A percentile compares a stretch with the other conserved stretches of the same genome.
Conservation (phyloP, 139 green algal genomes). For the Micractinium sp. region DNA sequence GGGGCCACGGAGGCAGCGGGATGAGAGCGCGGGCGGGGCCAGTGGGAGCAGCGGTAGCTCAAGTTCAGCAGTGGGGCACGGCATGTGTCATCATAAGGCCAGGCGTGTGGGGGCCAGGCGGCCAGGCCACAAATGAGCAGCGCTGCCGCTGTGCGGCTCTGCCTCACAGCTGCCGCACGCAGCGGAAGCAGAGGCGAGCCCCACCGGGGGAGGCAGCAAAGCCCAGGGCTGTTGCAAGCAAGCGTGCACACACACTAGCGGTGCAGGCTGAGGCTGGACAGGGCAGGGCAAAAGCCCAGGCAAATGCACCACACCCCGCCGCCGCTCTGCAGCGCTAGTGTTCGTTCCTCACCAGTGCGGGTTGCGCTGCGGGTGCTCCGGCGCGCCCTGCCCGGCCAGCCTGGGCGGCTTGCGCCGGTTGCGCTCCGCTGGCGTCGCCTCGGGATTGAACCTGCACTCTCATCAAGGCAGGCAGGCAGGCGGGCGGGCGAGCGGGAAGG, state of each 20-base stretch:
- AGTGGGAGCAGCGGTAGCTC: neutral
- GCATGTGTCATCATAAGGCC: too few species aligned
- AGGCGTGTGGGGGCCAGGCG: too few species aligned
- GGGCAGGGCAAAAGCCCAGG: too few species aligned
- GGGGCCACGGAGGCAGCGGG: neutral
- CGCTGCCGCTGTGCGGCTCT: too few species aligned
- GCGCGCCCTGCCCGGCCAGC: neutral
- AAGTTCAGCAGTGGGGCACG: too few species aligned
- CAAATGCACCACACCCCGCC: too few species aligned
- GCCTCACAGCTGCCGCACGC: too few species aligned
- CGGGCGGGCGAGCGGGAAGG: neutral
- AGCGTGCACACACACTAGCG: neutral
- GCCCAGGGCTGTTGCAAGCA: neutral
- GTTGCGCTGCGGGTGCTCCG: neutral
- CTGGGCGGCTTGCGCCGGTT: constrained; percentile 9
- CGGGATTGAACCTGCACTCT: constrained; percentile 1
- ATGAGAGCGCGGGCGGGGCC: neutral
- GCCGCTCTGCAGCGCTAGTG: too few species aligned
- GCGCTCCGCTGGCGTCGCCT: neutral
- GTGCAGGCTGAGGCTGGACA: neutral
- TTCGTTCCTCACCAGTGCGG: neutral
- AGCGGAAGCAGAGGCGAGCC: neutral
- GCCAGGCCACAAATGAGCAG: too few species aligned
- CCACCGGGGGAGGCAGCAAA: too few species aligned
- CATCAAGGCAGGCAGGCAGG: neutral